phyloP scores from a whole-genome alignment of 2,329 filamentous ascomycete genomes.

The Pyrenophora tritici-repentis region DNA sequence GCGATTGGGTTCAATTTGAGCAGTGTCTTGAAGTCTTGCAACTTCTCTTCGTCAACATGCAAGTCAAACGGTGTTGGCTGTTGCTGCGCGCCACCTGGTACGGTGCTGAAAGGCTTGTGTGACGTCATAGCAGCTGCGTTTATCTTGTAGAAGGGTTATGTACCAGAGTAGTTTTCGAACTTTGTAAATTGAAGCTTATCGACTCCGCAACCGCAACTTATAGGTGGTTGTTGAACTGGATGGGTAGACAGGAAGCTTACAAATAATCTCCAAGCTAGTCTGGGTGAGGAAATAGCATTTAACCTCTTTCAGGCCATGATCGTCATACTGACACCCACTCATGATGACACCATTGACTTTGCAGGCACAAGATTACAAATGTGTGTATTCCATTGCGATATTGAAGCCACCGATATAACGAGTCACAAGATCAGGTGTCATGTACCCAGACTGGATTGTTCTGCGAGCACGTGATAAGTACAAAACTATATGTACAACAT shows the following conservation, averaged over 20 bases:
- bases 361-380: constrained; percentile 1
- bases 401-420: neutral
- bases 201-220: neutral
- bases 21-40: constrained; percentile 38
- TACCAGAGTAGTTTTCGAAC: neutral
- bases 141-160: too few relatives aligned
- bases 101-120: constrained; percentile 21
- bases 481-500: too few relatives aligned
- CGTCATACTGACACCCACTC: neutral
- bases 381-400: neutral
- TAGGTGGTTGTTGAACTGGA: neutral
- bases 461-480: too few relatives aligned
- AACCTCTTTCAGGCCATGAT: constrained; percentile 1
- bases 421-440: too few relatives aligned
- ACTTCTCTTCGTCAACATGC: constrained; percentile 32
- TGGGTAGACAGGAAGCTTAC: constrained; percentile 1
- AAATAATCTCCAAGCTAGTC: constrained; percentile 4
- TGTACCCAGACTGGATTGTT: too few relatives aligned
- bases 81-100: constrained; percentile 21
- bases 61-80: constrained; percentile 32
- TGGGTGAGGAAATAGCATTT: neutral
- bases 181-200: too few relatives aligned
- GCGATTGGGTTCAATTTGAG: constrained; percentile 37
- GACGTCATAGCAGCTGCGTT: constrained; percentile 18
- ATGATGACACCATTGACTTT: neutral